Conservation (phyloP, 225 moss, liverwort and hornwort genomes). For the Thuidium tamariscinum region DNA sequence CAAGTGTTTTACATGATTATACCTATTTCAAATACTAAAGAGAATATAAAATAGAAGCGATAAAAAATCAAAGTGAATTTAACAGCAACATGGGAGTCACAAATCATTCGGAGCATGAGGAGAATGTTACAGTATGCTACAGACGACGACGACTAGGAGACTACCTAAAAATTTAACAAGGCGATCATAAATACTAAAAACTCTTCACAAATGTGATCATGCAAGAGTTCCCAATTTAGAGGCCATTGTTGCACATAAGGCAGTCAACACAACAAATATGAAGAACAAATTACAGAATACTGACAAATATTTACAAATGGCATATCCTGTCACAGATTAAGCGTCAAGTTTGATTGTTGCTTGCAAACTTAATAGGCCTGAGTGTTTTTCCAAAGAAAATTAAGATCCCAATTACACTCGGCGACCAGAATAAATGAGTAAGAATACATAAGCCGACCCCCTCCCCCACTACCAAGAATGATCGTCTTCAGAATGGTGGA, state of each 20-base stretch:
- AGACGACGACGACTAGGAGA: not conserved
- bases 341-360: not conserved
- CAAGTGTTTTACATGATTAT: too few species aligned
- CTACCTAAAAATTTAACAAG: not conserved
- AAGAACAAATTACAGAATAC: not conserved
- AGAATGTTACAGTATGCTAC: not conserved
- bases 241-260: not conserved
- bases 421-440: slow-evolving; percentile 23
- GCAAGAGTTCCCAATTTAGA: not conserved
- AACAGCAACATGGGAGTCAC: not conserved
- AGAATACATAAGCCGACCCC: slow-evolving; percentile 7
- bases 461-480: slow-evolving; percentile 10
- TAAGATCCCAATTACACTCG: slow-evolving; percentile 1
- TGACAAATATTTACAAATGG: slow-evolving; percentile 15
- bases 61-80: not conserved
- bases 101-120: not conserved
- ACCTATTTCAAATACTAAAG: too few species aligned
- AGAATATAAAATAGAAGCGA: not conserved
- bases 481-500: slow-evolving; percentile 9
- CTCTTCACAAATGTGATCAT: not conserved
- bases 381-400: not conserved
- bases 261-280: not conserved
- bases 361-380: not conserved
- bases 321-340: not conserved
- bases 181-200: not conserved